Percentiles rank a stretch among this genome's conserved stretches.
phyloP scores from a whole-genome alignment of 108 stramenopile genomes.

The Epithemia pelagica region DNA sequence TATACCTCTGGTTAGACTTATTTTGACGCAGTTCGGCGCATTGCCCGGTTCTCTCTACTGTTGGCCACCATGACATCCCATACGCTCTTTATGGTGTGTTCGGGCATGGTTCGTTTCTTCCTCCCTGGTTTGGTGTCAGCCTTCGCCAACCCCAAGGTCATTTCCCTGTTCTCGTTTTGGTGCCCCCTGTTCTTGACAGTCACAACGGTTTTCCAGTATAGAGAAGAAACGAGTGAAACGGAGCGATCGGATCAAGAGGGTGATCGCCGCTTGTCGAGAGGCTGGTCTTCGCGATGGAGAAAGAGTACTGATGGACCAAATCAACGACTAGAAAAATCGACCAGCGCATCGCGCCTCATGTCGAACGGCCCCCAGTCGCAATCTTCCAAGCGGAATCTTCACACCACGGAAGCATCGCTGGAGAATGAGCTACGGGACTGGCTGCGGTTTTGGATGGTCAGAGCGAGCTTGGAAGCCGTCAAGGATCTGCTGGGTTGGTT shows the following conservation, averaged over 20 bases:
- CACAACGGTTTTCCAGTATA: conserved; percentile 1
- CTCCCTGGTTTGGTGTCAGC: conserved; percentile 43
- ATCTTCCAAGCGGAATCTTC: background rate
- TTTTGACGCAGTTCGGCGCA: conserved; percentile 25
- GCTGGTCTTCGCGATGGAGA: too few relatives aligned
- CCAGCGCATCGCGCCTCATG: background rate
- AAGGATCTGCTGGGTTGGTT: background rate
- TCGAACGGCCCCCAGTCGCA: background rate
- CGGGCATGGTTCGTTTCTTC: conserved; percentile 24
- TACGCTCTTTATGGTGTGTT: conserved; percentile 35
- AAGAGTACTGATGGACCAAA: too few relatives aligned
- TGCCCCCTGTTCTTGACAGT: conserved; percentile 53
- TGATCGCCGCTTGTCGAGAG: background rate
- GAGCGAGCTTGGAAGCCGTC: background rate
- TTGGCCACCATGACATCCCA: conserved; percentile 72
- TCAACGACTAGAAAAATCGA: background rate
- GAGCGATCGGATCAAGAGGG: background rate
- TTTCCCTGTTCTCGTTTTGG: conserved; percentile 31
- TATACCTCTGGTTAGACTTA: too few relatives aligned
- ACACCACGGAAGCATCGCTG: conserved; percentile 12
- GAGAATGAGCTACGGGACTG: background rate
- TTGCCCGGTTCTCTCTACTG: conserved; percentile 53
- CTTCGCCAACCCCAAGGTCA: conserved; percentile 38
- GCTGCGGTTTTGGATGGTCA: background rate
- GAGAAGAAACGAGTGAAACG: background rate